Evolutionary conservation across 73 alveolate genomes (phyloP).

Genomic region (Effrenium voratum): DNA sequence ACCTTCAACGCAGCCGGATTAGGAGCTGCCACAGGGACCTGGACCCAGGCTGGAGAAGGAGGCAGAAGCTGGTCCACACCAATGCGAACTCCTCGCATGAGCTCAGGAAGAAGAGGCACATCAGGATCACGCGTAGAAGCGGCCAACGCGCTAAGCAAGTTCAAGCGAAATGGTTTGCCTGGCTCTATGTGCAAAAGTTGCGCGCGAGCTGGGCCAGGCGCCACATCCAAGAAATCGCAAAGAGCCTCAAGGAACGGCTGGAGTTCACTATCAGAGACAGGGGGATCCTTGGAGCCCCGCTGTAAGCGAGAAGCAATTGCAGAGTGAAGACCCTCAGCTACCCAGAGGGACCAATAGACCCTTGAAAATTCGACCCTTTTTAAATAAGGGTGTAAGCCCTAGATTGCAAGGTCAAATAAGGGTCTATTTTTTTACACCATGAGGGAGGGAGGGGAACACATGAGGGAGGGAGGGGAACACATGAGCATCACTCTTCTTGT

Average conservation of each 20-base stretch:
- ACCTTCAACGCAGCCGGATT: background rate
- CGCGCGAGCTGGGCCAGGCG: background rate
- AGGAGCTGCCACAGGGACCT: too few species aligned
- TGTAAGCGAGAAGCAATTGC: background rate
- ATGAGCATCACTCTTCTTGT: too few species aligned
- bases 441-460: too few species aligned
- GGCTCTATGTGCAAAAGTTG: background rate
- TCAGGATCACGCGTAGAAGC: background rate
- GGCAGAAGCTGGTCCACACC: background rate
- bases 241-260: background rate
- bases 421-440: too few species aligned
- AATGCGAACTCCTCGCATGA: background rate
- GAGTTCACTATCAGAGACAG: background rate
- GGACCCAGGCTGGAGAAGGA: background rate
- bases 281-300: background rate
- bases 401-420: too few species aligned
- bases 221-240: background rate
- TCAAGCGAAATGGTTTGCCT: conserved; percentile 7
- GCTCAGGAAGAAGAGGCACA: background rate
- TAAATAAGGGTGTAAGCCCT: too few species aligned
- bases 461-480: too few species aligned
- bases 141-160: background rate
- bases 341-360: too few species aligned
- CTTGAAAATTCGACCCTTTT: too few species aligned
- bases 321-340: too few species aligned